Base-by-base conservation (phyloP, 768 basidiomycete species). In the Termitomyces sp. region DNA sequence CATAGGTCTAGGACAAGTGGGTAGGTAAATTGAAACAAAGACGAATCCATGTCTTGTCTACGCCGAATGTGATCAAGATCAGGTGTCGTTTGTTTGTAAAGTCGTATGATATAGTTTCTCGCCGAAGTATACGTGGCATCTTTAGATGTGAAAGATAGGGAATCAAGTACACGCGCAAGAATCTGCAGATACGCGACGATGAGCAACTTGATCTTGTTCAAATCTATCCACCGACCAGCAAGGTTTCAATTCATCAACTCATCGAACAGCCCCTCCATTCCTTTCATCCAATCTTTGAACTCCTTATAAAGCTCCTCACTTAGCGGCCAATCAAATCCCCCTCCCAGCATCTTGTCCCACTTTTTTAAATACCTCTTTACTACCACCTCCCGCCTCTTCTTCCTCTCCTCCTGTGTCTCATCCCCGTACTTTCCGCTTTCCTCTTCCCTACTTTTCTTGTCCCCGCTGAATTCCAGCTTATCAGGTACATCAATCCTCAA, bases 321-420 rank as follows among this genome's bases (percentile, higher is more conserved):
- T 26, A 3, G 4, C 3, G 46, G 16, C 2, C 10, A 27, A 27
- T 46, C 44, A 46, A 8, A 9, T 9, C 26, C 16, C 16, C 10
- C 3, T 4, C 9, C 29, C 46, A 31, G 4, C 27, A 47, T 31
- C 18, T 1, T 64, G 42, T 57, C 67, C 22, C 62, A 31, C 64
- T 22, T 59, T 65, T n/a, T 57, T 62, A 2, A 63, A 69, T 6
- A 67, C 68, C 12, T 65, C 67, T 9, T 61, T 56, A 34, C 50
- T 56, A 13, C 18, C 42, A 4, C 61, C 32, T 46, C 65, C 18
- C 22, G 26, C 55, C 13, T 51, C 55, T 44, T 34, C 16, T 31
- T n/a, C 14, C 32, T 37, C 34, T 50, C 48, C 29, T 24, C 49
- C 22, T 3, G 22, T 6, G 12, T 26, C 6, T 39, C n/a, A 2